Conservation (phyloP, 108 stramenopile genomes). For the Discostella stelligeroides region DNA sequence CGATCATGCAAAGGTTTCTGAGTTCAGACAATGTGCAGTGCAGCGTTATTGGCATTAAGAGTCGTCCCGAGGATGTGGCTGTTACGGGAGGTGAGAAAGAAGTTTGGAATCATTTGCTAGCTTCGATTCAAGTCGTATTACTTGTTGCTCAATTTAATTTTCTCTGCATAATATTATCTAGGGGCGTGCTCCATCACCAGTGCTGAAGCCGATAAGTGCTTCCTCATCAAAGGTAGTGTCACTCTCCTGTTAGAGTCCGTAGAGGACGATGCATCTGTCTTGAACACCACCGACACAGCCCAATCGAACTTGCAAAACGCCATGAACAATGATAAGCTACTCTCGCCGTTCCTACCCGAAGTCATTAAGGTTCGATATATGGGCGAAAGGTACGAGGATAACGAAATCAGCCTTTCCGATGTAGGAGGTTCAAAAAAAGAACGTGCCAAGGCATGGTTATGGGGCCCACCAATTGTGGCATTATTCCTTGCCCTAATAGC, state of each 20-base stretch:
- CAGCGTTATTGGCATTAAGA: conserved; percentile 13
- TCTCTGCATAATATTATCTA: neutral
- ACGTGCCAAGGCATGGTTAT: neutral
- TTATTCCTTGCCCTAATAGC: conserved; percentile 2
- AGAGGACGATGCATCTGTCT: conserved; percentile 3
- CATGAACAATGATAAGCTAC: conserved; percentile 32
- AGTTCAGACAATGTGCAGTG: neutral
- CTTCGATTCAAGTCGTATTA: neutral
- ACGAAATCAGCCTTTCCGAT: conserved; percentile 1
- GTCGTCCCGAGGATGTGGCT: conserved; percentile 12
- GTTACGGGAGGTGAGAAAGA: conserved; percentile 19
- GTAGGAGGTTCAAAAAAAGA: neutral
- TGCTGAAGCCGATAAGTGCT: conserved; percentile 32
- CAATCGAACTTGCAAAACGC: conserved; percentile 11
- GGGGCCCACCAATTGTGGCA: neutral
- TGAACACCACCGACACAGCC: conserved; percentile 23
- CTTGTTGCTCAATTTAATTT: neutral
- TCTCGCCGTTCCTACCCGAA: conserved; percentile 25
- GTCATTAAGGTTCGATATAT: conserved; percentile 39
- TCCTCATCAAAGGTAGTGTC: conserved; percentile 30
- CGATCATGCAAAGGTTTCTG: conserved; percentile 3
- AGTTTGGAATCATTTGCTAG: neutral
- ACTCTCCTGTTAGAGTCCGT: conserved; percentile 20
- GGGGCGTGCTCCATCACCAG: conserved; percentile 33
- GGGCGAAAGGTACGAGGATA: conserved; percentile 29